Evolutionary conservation across 2,329 filamentous ascomycete genomes (phyloP), one percentile per base, ranked within the genome.

Genomic region (Apiospora aurea): DNA sequence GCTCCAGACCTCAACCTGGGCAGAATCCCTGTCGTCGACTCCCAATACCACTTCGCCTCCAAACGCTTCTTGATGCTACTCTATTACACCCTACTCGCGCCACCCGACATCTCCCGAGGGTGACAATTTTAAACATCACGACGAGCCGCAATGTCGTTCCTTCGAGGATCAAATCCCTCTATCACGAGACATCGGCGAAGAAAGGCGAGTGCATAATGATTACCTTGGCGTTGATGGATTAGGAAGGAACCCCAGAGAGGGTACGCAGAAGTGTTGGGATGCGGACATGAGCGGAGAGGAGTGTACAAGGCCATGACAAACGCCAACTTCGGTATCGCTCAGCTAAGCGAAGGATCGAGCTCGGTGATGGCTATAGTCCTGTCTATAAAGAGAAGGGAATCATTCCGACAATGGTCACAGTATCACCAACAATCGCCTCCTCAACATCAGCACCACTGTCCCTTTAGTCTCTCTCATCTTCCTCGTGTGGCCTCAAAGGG

Each of bases 401-500:
- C 21, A 29, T 6, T 43, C 43, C 18, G 5, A 61, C 7, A 21
- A 70, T 51, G 14, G 14, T 38, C 26, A 24, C 53, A 24, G 43
- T 14, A 49, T 51, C 38, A 41, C 10, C 47, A 49, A 11, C 53
- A 47, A 44, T 70, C 53, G 43, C 44, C 18, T 43, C 38, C 14
- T 24, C 57, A 24, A 6, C 38, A 67, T 2, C 64, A 46, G 1
- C 53, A 29, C n/a, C 68, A 46, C 44, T 44, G 7, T 11, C 43
- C 43, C 38, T 53, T 24, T 34, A 24, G 21, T 5, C 69, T 21
- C 16, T 10, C 51, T 29, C 46, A 8, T 8, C 5, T 14, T n/a
- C 67, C n/a, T 21, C 41, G 13, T 51, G 80, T 13, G 76, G 74
- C 4, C 71, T 80, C 26, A 77, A 82, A 71, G 80, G 78, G 69